Evolutionary conservation across 164 flowering plant species (phyloP).

Genomic region (Amborella trichopoda): DNA sequence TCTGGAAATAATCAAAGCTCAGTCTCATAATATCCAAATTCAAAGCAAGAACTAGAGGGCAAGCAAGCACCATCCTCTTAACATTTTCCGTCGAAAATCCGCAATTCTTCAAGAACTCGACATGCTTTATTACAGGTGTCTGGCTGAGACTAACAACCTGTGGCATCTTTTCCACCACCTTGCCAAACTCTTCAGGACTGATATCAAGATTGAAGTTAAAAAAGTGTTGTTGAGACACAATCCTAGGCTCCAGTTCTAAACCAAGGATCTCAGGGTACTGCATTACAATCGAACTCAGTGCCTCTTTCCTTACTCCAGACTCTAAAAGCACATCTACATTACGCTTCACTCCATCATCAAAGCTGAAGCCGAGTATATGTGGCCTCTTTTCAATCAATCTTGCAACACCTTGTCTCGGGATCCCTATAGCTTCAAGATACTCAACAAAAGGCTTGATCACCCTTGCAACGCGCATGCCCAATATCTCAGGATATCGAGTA

Average conservation of each 20-base stretch:
- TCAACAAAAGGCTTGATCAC: conserved; percentile 92
- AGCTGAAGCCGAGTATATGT: conserved; percentile 74
- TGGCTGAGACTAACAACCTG: conserved; percentile 65
- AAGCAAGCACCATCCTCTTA: conserved; percentile 59
- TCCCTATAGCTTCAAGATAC: conserved; percentile 58
- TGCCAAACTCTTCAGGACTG: conserved; percentile 46
- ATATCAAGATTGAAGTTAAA: conserved; percentile 36
- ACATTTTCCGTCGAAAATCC: conserved; percentile 64
- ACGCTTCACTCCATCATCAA: conserved; percentile 57
- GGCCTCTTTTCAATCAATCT: conserved; percentile 80
- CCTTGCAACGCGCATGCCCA: conserved; percentile 90
- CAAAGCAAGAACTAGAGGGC: conserved; percentile 82
- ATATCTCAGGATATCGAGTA: conserved; percentile 70
- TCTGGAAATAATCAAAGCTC: conserved; percentile 57
- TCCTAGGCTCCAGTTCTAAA: conserved; percentile 56
- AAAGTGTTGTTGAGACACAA: conserved; percentile 31
- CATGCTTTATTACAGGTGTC: conserved; percentile 43
- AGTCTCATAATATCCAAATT: conserved; percentile 67
- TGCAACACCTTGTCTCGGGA: conserved; percentile 74
- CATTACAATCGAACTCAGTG: conserved; percentile 56
- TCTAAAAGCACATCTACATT: conserved; percentile 55
- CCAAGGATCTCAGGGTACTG: conserved; percentile 91
- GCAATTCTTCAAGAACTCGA: conserved; percentile 59
- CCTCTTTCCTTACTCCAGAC: conserved; percentile 34
- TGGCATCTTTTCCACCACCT: conserved; percentile 83